These are phyloP conservation scores for Fusarium sp. DNA, from an alignment of 2,329 filamentous ascomycete species.

Conservation along the genomic window DNA sequence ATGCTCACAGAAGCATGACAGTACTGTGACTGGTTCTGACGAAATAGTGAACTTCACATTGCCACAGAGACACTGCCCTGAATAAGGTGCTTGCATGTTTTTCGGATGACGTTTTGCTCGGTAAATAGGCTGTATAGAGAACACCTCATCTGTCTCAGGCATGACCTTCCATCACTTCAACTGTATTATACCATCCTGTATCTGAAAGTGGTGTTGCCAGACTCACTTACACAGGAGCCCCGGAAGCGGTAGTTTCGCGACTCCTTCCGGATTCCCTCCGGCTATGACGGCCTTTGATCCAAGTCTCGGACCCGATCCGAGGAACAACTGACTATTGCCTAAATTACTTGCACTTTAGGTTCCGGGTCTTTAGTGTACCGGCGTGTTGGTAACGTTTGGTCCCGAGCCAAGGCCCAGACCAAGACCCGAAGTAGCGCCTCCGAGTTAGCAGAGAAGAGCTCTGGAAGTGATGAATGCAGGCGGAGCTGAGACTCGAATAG, in stretches of 20 bases:
- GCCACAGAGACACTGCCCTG: constrained; percentile 34
- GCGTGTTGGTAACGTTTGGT: not conserved
- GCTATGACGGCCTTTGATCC: not conserved
- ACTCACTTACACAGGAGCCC: not conserved
- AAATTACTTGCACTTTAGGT: not conserved
- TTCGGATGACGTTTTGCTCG: not conserved
- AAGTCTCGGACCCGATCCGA: not conserved
- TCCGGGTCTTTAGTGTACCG: not conserved
- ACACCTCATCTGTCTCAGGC: accelerated
- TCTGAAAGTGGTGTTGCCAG: not conserved
- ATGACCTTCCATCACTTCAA: accelerated
- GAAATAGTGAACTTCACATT: constrained; percentile 8
- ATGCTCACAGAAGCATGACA: constrained; percentile 37
- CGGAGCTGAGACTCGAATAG: not conserved
- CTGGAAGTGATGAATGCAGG: too few species aligned
- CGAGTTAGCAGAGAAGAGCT: not conserved
- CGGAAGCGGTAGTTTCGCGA: not conserved
- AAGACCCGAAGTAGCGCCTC: too few species aligned
- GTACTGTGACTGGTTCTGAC: constrained; percentile 22
- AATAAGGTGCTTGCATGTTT: constrained; percentile 22
- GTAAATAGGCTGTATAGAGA: accelerated
- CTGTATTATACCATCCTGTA: not conserved
- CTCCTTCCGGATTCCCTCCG: not conserved
- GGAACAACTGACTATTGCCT: not conserved
- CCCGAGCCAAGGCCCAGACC: not conserved